Base-by-base conservation (phyloP, 2,329 filamentous ascomycete genomes). In the Venturia oleaginea region DNA sequence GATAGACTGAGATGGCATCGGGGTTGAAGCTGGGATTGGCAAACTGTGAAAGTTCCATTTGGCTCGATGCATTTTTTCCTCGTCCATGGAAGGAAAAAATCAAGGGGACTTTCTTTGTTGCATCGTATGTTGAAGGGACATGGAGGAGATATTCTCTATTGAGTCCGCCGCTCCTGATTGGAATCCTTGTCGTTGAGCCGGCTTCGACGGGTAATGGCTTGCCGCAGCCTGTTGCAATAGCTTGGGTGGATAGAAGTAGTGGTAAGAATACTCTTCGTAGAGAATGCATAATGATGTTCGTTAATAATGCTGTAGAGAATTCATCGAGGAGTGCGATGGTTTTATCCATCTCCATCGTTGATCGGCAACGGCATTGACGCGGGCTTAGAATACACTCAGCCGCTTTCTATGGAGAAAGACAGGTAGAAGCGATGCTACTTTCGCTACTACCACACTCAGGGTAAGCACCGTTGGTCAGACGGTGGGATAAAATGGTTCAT, bases 71-170 rank as follows among this genome's bases (percentile, higher is more conserved):
- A 37, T 72, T 34, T 34, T 76, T 74, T 22, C 67, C 69, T 5
- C 76, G 73, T 4, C 80, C 80, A 65, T 82, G 80, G 67, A 77
- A 82, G 6, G 80, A 80, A 40, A 83, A 71, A 42, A 81, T 79
- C 34, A 83, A 64, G 0, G 78, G 75, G 0, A 74, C 70, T 2
- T 77, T 72, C 1, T 63, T 73, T 59, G 72, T 70, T 13, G 65
- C 65, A 27, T 77, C 67, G 70, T 81, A 82, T 43, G 70, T 72
- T 40, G 72, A 59, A 1, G 77, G 76, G 4, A 78, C 68, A 59
- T 77, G 74, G 6, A 79, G 68, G 19, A 71, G 72, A 60, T 76
- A 78, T 10, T 70, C 71, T 8, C 76, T 73, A 11, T 68, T 65
- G 2, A 70, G 55, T 19, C 74, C 74, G 40, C 64, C 64, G 63